Conservation (phyloP, 371 early-diverging fungal genomes). For the Nematocida ausubeli region DNA sequence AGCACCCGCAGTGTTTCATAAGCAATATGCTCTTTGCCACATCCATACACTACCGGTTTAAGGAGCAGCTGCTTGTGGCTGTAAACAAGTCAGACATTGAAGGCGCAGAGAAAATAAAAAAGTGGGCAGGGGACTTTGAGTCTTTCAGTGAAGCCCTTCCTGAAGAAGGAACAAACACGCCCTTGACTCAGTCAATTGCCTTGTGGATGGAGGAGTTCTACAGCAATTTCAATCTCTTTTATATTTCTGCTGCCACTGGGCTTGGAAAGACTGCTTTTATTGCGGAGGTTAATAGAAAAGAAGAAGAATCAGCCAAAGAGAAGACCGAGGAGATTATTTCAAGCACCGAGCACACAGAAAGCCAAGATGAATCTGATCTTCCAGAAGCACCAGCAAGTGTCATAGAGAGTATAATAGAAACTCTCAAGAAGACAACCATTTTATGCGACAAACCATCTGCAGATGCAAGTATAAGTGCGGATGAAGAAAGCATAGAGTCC, state of each 20-base stretch:
- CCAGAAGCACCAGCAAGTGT: not conserved
- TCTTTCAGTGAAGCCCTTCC: constrained; percentile 78
- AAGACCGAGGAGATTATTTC: not conserved
- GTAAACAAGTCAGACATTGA: constrained; percentile 94
- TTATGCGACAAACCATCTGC: not conserved
- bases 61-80: constrained; percentile 82
- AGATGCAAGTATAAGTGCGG: not conserved
- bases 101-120: constrained; percentile 76
- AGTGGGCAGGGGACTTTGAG: constrained; percentile 94
- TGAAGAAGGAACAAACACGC: constrained; percentile 71
- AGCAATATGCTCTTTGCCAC: constrained; percentile 98
- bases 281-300: constrained; percentile 57
- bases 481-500: not conserved
- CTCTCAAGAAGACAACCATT: constrained; percentile 15
- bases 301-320: not conserved
- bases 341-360: not conserved
- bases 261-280: constrained; percentile 85
- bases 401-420: not conserved
- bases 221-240: constrained; percentile 72
- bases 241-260: constrained; percentile 86
- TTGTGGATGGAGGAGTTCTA: constrained; percentile 96
- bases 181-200: constrained; percentile 84
- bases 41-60: constrained; percentile 69
- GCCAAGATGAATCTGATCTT: not conserved
- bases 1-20: constrained; percentile 91